Conservation (phyloP, 805 yeast species). For the Zygosaccharomyces bailii region DNA sequence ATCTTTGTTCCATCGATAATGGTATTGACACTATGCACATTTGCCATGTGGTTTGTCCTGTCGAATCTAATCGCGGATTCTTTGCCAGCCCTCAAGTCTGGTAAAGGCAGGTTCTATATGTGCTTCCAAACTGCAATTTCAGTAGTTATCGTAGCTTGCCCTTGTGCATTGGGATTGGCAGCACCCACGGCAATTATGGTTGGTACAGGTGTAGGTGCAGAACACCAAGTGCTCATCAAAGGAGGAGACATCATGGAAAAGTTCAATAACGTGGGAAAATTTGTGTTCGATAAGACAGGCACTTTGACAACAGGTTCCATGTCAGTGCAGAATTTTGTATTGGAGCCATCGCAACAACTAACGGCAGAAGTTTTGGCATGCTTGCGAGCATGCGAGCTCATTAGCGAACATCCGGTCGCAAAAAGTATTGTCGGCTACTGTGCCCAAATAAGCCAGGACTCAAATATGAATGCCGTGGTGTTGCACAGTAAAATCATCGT, state of each 20-base stretch:
- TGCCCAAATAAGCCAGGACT: constrained; percentile 4
- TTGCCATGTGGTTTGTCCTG: constrained; percentile 54
- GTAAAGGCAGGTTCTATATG: constrained; percentile 56
- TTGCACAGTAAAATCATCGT: constrained; percentile 32
- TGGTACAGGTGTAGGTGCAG: constrained; percentile 95
- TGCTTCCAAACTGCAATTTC: constrained; percentile 81
- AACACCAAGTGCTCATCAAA: constrained; percentile 82
- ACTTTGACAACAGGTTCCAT: constrained; percentile 86
- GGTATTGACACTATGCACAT: constrained; percentile 58
- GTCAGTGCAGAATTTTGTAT: constrained; percentile 44
- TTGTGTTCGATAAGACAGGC: constrained; percentile 93
- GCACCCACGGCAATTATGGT: constrained; percentile 99
- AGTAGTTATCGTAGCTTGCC: constrained; percentile 96
- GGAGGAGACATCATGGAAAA: constrained; percentile 87
- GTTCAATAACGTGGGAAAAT: constrained; percentile 58
- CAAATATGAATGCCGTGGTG: constrained; percentile 14
- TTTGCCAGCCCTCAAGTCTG: constrained; percentile 47
- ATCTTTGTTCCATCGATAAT: constrained; percentile 79
- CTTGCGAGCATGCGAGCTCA: constrained; percentile 48
- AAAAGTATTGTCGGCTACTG: constrained; percentile 54
- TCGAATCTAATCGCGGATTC: constrained; percentile 37
- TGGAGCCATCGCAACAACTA: constrained; percentile 14
- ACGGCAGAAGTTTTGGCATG: constrained; percentile 16
- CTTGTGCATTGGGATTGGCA: constrained; percentile 95
- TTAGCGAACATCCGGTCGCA: constrained; percentile 88